Conservation (phyloP, 2,329 filamentous ascomycete genomes). For the Epichloe bromicola region DNA sequence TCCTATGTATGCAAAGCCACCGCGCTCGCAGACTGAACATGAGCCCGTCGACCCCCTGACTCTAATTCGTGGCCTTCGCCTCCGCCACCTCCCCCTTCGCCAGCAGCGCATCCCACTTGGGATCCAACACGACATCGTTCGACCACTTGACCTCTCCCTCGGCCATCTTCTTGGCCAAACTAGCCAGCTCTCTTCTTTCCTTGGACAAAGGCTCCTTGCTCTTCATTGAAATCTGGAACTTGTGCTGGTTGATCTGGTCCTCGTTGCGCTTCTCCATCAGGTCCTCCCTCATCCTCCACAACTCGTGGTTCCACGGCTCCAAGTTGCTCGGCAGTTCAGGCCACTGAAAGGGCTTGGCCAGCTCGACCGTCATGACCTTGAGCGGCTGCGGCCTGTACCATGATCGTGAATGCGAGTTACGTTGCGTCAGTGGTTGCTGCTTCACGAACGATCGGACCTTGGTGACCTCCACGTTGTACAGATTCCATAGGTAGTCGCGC, state of each 20-base stretch:
- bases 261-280: conserved; percentile 28
- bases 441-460: conserved; percentile 68
- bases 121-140: conserved; percentile 31
- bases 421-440: conserved; percentile 43
- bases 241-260: conserved; percentile 19
- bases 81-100: conserved; percentile 10
- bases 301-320: conserved; percentile 50
- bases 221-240: conserved; percentile 23
- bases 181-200: conserved; percentile 38
- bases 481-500: conserved; percentile 83
- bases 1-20: not conserved
- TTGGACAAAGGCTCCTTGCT: conserved; percentile 28
- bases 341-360: conserved; percentile 80
- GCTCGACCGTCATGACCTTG: conserved; percentile 93
- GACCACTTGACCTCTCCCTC: conserved; percentile 49
- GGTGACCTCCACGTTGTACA: conserved; percentile 62
- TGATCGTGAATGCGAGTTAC: conserved; percentile 33
- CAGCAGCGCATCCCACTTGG: conserved; percentile 30
- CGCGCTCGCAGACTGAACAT: no score
- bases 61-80: conserved; percentile 10
- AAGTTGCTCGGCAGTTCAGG: conserved; percentile 55
- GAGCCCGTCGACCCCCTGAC: not conserved
- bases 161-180: conserved; percentile 50
- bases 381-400: conserved; percentile 58
- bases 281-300: conserved; percentile 40